Base-by-base conservation (phyloP, 192 early-diverging fungal species). In the Coemansia aciculifera region DNA sequence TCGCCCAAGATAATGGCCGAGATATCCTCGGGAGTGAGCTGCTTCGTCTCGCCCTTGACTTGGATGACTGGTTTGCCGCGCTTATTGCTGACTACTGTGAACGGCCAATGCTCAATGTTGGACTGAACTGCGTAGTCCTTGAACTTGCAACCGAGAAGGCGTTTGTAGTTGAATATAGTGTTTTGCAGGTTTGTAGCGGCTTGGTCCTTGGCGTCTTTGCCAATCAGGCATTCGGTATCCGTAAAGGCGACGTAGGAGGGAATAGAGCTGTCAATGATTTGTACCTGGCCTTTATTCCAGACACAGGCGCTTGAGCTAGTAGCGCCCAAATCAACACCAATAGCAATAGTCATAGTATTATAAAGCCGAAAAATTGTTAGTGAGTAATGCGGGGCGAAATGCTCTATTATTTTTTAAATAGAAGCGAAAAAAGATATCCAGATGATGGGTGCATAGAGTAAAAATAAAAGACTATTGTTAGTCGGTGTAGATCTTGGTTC, bases 191-290 rank as follows among this genome's bases (percentile, higher is more conserved):
- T 95, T 92, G 94, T 93, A 67, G 95, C 93, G 68, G 93, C 93
- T 89, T 96, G 94, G 86, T 97, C 97, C 91, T 96, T 97, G 75
- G 97, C 95, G 64, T 95, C 93, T 84, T 97, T 94, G 78, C 97
- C 97, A 75, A 99, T 95, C 65, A 99, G 89, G 87, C 95, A 94
- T 89, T 97, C 95, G 69, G 88, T 79, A 87, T 96, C 95, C 59
- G 93, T 94, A 87, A 98, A 98, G 48, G 76, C 94, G 62, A 98
- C 97, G 67, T 95, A 96, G 64, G 95, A 95, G 59, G 95, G 95
- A 62, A 94, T 97, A 66, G 93, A 93, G 85, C 97, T 97, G 86
- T 92, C 93, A 77, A 96, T 95, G 74, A 96, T 95, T 81, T 96
- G 93, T 64, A 95, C 93, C 64, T 86, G 85, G 64, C 88, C 89